Base-by-base conservation (phyloP, 2,329 filamentous ascomycete genomes). In the Sporothrix humicola region DNA sequence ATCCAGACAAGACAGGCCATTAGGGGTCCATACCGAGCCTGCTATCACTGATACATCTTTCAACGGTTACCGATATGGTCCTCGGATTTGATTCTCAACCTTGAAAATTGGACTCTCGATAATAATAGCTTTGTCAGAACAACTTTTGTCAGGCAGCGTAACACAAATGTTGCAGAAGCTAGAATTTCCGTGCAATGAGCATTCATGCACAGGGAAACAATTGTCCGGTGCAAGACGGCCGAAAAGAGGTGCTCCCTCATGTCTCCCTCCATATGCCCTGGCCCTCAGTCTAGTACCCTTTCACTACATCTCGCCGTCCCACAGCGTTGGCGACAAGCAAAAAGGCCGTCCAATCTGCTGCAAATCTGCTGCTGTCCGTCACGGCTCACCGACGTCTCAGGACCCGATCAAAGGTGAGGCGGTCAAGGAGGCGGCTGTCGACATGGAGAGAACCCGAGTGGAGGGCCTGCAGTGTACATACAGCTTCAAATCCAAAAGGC, bases 371-470 rank as follows among this genome's bases (percentile, higher is more conserved):
- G 10, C 42, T 46, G 31, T 65, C n/a, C 42, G 3, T 13, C 12
- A 66, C 61, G 61, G 42, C 42, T 48, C 42, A 8, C 42, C 20
- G n/a, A 12, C 12, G 20, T 2, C 61, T 20, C 61, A 26, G 12
- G n/a, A 4, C 42, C 20, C 61, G 61, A 26, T 69, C 46, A 69
- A 69, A 26, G 26, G 15, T 20, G 37, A 54, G 65, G 65, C 46
- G 23, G 65, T 69, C 46, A 69, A 54, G 65, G 65, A 20, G 58
- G 31, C 58, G 20, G 66, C 50, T 54, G 66, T 26, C 50, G 66
- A 23, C 50, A 54, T 58, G 66, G 50, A 69, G 66, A 56, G 31
- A 58, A 44, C 50, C 66, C 66, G 66, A 69, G 26, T 69, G 50
- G 48, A 54, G 66, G 23, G 31, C 23, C 8, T 69, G 66, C 31